Evolutionary conservation across 2,329 filamentous ascomycete genomes (phyloP), one percentile per base, ranked within the genome.

Genomic region (Aspergillus melleus): DNA sequence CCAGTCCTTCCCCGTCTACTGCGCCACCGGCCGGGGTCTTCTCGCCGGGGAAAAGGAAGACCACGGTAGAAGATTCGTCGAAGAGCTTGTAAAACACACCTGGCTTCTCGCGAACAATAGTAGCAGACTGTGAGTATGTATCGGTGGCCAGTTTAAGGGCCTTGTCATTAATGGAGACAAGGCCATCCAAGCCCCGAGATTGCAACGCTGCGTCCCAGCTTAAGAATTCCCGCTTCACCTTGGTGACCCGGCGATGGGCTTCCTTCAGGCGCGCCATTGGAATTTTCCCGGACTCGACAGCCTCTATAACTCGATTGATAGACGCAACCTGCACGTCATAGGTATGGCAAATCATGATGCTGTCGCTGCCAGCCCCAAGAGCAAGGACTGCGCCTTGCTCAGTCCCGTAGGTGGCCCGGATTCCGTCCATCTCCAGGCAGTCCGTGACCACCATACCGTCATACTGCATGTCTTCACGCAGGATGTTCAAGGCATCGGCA

Each of bases 301-400:
- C 77, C 50, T 73, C 61, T 22, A 74, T 70, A 2, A 80, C 73
- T 29, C 68, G 64, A 42, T 78, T 67, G 19, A 80, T 78, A 1
- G 78, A 75, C 4, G 68, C 73, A 19, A 79, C 66, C 59, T 80
- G 78, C 39, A 75, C 72, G 6, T 70, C 66, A 57, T 76, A 76
- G 0, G 77, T 79, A 61, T 80, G 77, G 49, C 77, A 80, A n/a
- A 81, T 68, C 77, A 80, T 80, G 6, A 78, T 66, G 55, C 75
- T 79, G 58, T 81, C 79, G 52, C 74, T 75, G 20, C 79, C 78
- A 32, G 79, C 77, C 57, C 73, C 75, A 26, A 81, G 64, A 6
- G 77, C 74, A 59, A 78, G 73, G 6, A 77, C 71, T 3, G 78
- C 74, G 42, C 75, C 76, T 52, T 72, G 71, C 52, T 78, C 76